Base-by-base conservation (phyloP, 305 asterid species). In the Plantago coronopus region DNA sequence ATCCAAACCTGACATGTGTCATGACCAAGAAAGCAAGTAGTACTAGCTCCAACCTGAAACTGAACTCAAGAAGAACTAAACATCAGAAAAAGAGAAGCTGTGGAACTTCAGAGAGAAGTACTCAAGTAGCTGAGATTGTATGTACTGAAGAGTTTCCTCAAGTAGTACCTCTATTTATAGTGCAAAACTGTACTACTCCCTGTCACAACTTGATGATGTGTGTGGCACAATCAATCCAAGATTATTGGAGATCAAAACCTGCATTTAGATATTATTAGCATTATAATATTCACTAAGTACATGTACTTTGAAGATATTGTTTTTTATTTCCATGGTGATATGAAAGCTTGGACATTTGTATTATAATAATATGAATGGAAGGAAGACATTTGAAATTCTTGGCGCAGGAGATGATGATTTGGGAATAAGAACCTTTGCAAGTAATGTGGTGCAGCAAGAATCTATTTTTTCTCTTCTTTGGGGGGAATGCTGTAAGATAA, bases 131-230 rank as follows among this genome's bases (percentile, higher is more conserved):
- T 27, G n/a, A 27, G 31, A 27, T 27, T 27, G 31, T 27, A 2
- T 23, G 21, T 34, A 16, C 16, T 45, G 31, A 34, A 48, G 38
- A 46, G n/a, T 37, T 62, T 20, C 66, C 46, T 42, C 64, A 19
- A 66, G 45, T 57, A 56, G 59, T 48, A 42, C 64, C 62, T 63
- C 76, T 72, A 72, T 75, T 75, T 78, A 78, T 78, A 78, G 78
- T 58, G 44, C 18, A 45, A 8, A 63, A 59, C 49, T 17, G 4
- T 37, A 27, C 5, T 27, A 27, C 31, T 27, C 3, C 2, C 38
- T 31, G 38, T 31, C 38, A 44, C 61, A 44, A 42, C 9, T 18
- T 18, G 14, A 20, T 17, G 11, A 31, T 61, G 49, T 31, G 58
- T 15, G 16, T 56, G 60, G 18, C 57, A 23, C 34, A 40, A 55